These are phyloP conservation scores for Candida berthetii DNA, from an alignment of 805 yeast species.

Conservation along the genomic window DNA sequence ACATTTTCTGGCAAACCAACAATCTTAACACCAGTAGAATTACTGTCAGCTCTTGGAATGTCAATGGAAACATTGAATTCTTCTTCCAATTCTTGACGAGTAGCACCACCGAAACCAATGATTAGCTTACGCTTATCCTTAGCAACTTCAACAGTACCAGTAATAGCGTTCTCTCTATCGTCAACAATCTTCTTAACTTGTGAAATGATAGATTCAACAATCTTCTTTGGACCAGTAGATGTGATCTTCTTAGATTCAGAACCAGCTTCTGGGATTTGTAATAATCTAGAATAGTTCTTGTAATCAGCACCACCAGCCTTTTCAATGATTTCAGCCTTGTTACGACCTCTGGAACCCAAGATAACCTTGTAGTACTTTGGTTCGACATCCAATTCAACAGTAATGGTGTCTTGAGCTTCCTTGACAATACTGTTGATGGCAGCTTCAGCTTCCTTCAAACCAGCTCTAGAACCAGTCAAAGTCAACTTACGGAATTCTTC, in stretches of 20 bases:
- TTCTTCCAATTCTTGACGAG: conserved; percentile 65
- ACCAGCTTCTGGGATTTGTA: conserved; percentile 65
- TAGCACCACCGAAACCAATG: conserved; percentile 77
- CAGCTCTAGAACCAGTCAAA: conserved; percentile 72
- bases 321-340: conserved; percentile 63
- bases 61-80: conserved; percentile 58
- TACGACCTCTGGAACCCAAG: conserved; percentile 75
- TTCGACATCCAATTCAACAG: conserved; percentile 57
- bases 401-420: conserved; percentile 56
- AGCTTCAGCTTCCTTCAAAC: conserved; percentile 64
- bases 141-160: conserved; percentile 51
- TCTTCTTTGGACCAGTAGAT: conserved; percentile 66
- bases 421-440: conserved; percentile 57
- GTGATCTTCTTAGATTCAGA: conserved; percentile 52
- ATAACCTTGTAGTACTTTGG: conserved; percentile 69
- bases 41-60: conserved; percentile 56
- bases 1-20: conserved; percentile 64
- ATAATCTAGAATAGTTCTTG: conserved; percentile 42
- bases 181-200: conserved; percentile 58
- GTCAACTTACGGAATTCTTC: conserved; percentile 54
- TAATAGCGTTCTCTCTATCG: conserved; percentile 53
- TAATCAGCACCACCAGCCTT: conserved; percentile 72
- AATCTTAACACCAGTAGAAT: conserved; percentile 46
- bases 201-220: conserved; percentile 63
- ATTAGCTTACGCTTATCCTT: conserved; percentile 68